These are phyloP conservation scores for Penicillium frequentans DNA, from an alignment of 2,329 filamentous ascomycete species.

Conservation along the genomic window DNA sequence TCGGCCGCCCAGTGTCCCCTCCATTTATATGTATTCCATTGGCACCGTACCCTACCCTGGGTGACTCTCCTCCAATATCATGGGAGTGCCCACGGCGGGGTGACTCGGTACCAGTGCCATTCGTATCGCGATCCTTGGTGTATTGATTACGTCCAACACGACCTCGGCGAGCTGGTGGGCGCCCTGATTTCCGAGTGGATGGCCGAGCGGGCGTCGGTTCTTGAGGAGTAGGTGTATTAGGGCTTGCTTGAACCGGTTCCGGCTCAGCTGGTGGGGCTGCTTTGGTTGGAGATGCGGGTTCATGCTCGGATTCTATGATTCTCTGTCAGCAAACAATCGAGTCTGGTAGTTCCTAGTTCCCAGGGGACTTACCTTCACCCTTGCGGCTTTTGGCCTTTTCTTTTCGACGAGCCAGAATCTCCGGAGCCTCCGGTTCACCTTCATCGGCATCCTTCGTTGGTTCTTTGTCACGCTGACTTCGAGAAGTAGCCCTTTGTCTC, in stretches of 20 bases:
- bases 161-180: constrained; percentile 65
- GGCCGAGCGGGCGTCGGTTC: constrained; percentile 37
- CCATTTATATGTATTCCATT: constrained; percentile 56
- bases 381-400: constrained; percentile 77
- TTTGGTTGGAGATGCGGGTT: constrained; percentile 59
- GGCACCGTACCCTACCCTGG: constrained; percentile 32
- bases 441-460: constrained; percentile 54
- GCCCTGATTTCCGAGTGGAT: constrained; percentile 61
- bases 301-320: constrained; percentile 67
- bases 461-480: constrained; percentile 54
- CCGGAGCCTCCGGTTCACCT: constrained; percentile 69
- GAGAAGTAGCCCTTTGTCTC: constrained; percentile 59
- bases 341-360: neutral
- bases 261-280: constrained; percentile 34
- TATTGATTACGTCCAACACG: constrained; percentile 77
- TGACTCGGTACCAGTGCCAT: constrained; percentile 50
- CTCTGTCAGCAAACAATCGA: constrained; percentile 32
- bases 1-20: constrained; percentile 57
- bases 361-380: constrained; percentile 64
- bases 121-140: constrained; percentile 70
- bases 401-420: constrained; percentile 77
- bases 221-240: constrained; percentile 42
- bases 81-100: constrained; percentile 43
- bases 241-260: constrained; percentile 44
- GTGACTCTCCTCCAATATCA: constrained; percentile 41